Base-by-base conservation (phyloP, 306 rosid species). In the Trichosanthes truncata region DNA sequence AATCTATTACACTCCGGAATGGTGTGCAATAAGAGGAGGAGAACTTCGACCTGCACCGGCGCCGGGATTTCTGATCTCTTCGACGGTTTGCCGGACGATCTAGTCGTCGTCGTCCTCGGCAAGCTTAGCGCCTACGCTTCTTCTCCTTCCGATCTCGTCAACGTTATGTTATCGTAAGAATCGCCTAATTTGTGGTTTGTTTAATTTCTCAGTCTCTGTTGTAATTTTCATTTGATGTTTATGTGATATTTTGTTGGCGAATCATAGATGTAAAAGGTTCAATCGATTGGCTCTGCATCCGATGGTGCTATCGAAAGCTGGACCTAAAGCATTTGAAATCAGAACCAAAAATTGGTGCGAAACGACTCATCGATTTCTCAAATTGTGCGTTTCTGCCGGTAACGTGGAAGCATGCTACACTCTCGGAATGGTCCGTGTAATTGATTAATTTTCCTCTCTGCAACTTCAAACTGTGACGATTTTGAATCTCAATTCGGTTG, bases 381-480 rank as follows among this genome's bases (percentile, higher is more conserved):
- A 72, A 77, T 87, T 45, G 26, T 95, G 97, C 53, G 91, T 78
- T 14, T 52, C 31, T 85, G 92, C 95, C 72, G 98, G 98, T 40
- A 94, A 84, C 91, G 59, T 79, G 1, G 93, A 95, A 51, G 98
- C 98, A 10, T 85, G 82, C 35, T 92, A 88, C 71, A 90, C 91
- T 82, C 98, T 95, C 55, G 98, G 98, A 84, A 95, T 95, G 98
- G 98, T 95, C 1, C 85, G 97, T 79, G 9, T 38, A 18, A 21
- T 79, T 41, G 38, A 4, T 74, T 49, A 10, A 72, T 31, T 17
- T 51, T 35, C 35, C 31, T 29, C 6, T 74, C 65, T 11, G 6
- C 13, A 3, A 12, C 23, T 78, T 68, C 66, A 6, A 13, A 14
- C 46, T 18, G 14, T 4, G 17, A 9, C n/a, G 8, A n/a, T 20